Evolutionary conservation across 2,329 filamentous ascomycete genomes (phyloP), one percentile per base, ranked within the genome.

Genomic region (Paraphoma chrysanthemicola): DNA sequence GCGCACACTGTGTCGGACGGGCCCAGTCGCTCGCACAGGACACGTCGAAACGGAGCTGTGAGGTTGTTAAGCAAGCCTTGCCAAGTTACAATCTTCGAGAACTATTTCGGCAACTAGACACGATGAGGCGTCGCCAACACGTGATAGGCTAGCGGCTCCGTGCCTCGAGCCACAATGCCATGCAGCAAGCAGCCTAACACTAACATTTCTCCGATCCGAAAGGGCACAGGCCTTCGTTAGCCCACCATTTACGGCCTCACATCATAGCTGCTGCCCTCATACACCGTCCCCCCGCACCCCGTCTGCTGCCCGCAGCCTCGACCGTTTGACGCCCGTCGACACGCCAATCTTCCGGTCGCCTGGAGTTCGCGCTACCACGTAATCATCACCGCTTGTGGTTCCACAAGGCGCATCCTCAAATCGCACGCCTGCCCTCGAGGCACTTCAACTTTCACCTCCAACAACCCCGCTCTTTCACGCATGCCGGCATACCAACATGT

Each of bases 401-500:
- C 54, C 58, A 42, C 54, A 56, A 59, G 53, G 56, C 54, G 53
- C 56, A 49, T 33, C 31, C 31, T 33, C 31, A 33, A 33, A 33
- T 33, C 31, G 12, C 31, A 57, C 11, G 54, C 58, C 60, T 52
- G 46, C 42, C 56, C 44, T 60, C 57, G 54, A 60, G 62, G 47
- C 60, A 62, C 46, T 53, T 56, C 54, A 52, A 59, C 56, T 54
- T 60, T 31, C 44, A 44, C 61, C 42, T 55, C 47, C 38, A 14
- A 41, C 53, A 56, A 57, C 47, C 29, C 60, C 56, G 47, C 51
- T 42, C n/a, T 54, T 36, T 54, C 57, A 54, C 71, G 70, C 74
- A 81, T 81, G 80, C 81, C 79, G 76, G 71, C 73, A 69, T 68
- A 77, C 78, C 79, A 82, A 73, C 74, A 83, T 83, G 81, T 80